Percentiles rank a stretch among this genome's conserved stretches.
These are phyloP conservation scores for Pseudocercospora pini-densiflorae DNA, from an alignment of 2,329 filamentous ascomycete species.

Conservation along the genomic window DNA sequence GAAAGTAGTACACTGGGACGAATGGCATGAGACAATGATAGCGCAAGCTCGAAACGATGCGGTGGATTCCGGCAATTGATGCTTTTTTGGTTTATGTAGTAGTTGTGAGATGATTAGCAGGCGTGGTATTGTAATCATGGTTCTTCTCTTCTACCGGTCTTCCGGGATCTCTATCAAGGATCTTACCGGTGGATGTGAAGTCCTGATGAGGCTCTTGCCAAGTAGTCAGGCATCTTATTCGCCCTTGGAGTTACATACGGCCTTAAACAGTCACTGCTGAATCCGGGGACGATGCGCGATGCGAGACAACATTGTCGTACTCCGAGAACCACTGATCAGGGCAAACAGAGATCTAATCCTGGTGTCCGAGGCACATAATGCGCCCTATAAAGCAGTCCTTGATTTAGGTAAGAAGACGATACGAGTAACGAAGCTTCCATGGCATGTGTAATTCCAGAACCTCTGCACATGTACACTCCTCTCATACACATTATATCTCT, in stretches of 20 bases:
- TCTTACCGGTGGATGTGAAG: neutral
- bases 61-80: neutral
- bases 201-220: neutral
- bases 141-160: neutral
- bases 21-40: neutral
- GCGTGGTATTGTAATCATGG: constrained; percentile 1
- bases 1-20: neutral
- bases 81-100: neutral
- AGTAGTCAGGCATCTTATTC: neutral
- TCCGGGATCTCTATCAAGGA: neutral
- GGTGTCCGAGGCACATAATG: too few species aligned
- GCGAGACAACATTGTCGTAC: too few species aligned
- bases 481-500: too few species aligned
- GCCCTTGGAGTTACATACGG: neutral
- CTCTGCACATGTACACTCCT: too few species aligned
- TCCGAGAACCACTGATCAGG: too few species aligned
- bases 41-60: neutral
- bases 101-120: neutral
- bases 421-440: too few species aligned
- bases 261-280: neutral
- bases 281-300: too few species aligned
- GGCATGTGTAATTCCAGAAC: too few species aligned
- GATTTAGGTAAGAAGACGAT: too few species aligned
- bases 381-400: too few species aligned
- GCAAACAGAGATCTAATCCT: too few species aligned